phyloP scores from a whole-genome alignment of 2,329 filamentous ascomycete species.

The Cadophora sp. region DNA sequence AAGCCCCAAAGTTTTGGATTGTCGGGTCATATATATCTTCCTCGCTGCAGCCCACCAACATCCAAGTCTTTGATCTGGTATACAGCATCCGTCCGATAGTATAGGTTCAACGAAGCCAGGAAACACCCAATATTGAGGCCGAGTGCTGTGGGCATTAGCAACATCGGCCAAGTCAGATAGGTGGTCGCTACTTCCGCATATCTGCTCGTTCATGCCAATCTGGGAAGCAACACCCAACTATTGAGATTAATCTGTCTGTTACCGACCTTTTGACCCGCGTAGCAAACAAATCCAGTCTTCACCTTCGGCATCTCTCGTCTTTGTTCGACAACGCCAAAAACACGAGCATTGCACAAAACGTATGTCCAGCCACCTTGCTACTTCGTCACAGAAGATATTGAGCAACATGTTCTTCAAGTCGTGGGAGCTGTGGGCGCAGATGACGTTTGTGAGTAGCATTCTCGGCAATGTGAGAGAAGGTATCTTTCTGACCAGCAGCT shows the following conservation, averaged over 20 bases:
- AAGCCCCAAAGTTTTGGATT: slow-evolving; percentile 5
- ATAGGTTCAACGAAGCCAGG: not conserved
- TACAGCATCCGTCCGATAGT: not conserved
- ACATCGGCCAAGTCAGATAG: not conserved
- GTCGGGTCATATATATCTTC: slow-evolving; percentile 11
- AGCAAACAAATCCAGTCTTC: not conserved
- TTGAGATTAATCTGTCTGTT: not conserved
- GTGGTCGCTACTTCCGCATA: slow-evolving; percentile 4
- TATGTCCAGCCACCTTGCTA: not conserved
- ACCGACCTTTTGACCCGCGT: not conserved
- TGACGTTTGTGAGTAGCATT: slow-evolving; percentile 77
- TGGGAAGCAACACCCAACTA: not conserved
- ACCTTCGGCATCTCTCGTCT: not conserved
- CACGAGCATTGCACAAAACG: no score
- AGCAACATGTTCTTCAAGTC: slow-evolving; percentile 62
- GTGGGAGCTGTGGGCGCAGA: slow-evolving; percentile 87
- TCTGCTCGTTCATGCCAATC: not conserved
- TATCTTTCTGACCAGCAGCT: not conserved
- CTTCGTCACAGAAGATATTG: slow-evolving; percentile 2
- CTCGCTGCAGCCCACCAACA: not conserved
- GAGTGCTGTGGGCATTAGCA: not conserved
- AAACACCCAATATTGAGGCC: not conserved
- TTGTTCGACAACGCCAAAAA: not conserved
- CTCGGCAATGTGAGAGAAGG: not conserved
- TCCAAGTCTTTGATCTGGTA: not conserved